Evolutionary conservation across 2,329 filamentous ascomycete species (phyloP), one percentile per base, ranked within the genome.

Genomic region (Cryphonectria radicalis): DNA sequence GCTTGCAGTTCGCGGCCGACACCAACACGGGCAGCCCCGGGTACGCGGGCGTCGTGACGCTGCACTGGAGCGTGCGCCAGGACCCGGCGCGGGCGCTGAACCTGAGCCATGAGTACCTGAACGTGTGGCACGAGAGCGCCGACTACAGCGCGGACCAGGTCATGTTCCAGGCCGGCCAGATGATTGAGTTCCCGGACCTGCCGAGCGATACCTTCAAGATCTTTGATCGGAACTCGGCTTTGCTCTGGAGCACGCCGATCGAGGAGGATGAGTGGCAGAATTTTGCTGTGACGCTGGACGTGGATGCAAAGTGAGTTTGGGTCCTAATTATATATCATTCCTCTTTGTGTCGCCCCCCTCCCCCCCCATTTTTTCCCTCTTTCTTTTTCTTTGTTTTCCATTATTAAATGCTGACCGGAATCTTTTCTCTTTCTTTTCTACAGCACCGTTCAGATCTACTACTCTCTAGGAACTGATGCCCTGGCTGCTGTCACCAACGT

Each of bases 201-300:
- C 74, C 81, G 64, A 77, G 79, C 75, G 78, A 81, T 76, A 81
- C 79, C n/a, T 83, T 80, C 77, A 83, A 84, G 77, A 75, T 84
- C 55, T 76, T 83, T 25, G 78, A 82, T 76, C 79, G 82, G 0
- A 73, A 80, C 68, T 81, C 80, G 76, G 77, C 76, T 63, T 75
- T 81, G 76, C 76, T 84, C 55, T 84, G 81, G 80, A 80, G 79
- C 37, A 82, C 80, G 17, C 77, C 80, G 6, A 78, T 88, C 62
- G 82, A 85, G 57, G 75, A 78, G 40, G 80, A 78, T 46, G 81
- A 81, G 25, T 90, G 88, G 88, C 88, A 90, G 77, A 90, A 90
- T 79, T 90, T 90, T 81, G 88, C 86, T 28, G 75, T 89, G 53
- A 86, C 83, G 13, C 78, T 89, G 25, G 85, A 90, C 76, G 90